These are phyloP conservation scores for Phlebiopsis flavidoalba DNA, from an alignment of 768 basidiomycete genomes.

Conservation along the genomic window DNA sequence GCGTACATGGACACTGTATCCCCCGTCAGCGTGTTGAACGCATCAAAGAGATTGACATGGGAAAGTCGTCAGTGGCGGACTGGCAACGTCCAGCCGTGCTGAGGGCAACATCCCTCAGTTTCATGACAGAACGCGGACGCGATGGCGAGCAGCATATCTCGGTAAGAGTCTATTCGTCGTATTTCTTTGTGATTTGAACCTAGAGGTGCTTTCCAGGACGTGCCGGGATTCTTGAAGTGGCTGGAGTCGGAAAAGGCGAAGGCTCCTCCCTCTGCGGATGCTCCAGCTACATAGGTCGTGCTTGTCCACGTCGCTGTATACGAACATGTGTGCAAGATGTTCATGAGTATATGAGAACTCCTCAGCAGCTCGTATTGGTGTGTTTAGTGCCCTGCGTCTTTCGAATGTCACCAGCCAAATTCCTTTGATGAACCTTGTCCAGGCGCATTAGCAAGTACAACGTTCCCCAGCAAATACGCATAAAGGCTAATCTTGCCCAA, in stretches of 20 bases:
- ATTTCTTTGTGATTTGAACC: background rate
- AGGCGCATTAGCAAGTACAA: too few species aligned
- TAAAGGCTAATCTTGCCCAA: too few species aligned
- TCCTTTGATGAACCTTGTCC: too few species aligned
- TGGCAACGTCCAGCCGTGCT: conserved; percentile 73
- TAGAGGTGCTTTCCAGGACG: conserved; percentile 1
- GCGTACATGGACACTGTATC: conserved; percentile 62
- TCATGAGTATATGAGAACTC: too few species aligned
- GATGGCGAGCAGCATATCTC: conserved; percentile 58
- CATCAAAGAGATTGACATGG: conserved; percentile 56
- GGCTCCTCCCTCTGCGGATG: background rate
- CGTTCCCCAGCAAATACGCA: too few species aligned
- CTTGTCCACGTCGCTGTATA: too few species aligned
- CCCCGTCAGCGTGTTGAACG: conserved; percentile 60
- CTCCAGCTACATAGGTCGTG: background rate
- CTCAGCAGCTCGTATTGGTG: too few species aligned
- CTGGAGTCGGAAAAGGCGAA: background rate
- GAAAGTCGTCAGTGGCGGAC: conserved; percentile 64
- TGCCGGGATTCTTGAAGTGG: conserved; percentile 9
- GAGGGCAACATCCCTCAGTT: conserved; percentile 66
- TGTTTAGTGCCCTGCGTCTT: too few species aligned
- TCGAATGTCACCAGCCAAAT: too few species aligned
- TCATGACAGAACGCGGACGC: conserved; percentile 55
- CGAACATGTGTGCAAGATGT: too few species aligned
- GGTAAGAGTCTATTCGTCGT: conserved; percentile 33